Base-by-base conservation (phyloP, 2,329 filamentous ascomycete species). In the Xylariaceae sp. region DNA sequence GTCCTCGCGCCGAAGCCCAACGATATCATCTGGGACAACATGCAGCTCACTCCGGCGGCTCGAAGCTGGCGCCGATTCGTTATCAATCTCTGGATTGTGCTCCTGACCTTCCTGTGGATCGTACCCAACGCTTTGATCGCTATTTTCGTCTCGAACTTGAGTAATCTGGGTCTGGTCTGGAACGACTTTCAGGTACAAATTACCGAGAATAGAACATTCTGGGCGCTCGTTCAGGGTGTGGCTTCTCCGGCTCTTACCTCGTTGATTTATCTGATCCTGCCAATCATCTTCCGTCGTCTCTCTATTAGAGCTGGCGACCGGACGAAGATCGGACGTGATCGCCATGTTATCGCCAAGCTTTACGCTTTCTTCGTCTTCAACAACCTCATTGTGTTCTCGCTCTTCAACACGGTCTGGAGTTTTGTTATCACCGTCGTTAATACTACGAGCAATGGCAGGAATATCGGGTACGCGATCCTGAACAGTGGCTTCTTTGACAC, bases 361-460 rank as follows among this genome's bases (percentile, higher is more conserved):
- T 99, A 95, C 75, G 83, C 89, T 15, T 99, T 99, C 77, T 99
- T 99, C 74, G 84, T 97, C 55, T 92, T 99, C 80, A 99, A 99
- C 82, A 97, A 97, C 71, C 75, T 99, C 57, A 79, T 99, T 65
- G 87, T 97, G 59, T 97, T 97, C 74, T 97, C 92, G 9, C 79
- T 96, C 11, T 97, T 97, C 74, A 90, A 89, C 50, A 86, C 90
- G 1, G 76, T 92, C 13, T 97, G 90, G 85, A 78, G 79, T 1
- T 92, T 92, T 67, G 78, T 92, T 7, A 76, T 85, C 0, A 78
- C 78, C 3, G 85, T 96, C 44, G 77, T 92, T 51, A 71, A 82
- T 2, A 76, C 81, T 50, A 84, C 84, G 0, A 73, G 80, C 2
- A 74, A 80, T 0, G 82, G 84, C 45, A 76, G 80, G 15, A 80